Percentiles rank a stretch among this genome's conserved stretches.
Conservation (phyloP, 2,329 filamentous ascomycete genomes). For the Pyricularia sp. region DNA sequence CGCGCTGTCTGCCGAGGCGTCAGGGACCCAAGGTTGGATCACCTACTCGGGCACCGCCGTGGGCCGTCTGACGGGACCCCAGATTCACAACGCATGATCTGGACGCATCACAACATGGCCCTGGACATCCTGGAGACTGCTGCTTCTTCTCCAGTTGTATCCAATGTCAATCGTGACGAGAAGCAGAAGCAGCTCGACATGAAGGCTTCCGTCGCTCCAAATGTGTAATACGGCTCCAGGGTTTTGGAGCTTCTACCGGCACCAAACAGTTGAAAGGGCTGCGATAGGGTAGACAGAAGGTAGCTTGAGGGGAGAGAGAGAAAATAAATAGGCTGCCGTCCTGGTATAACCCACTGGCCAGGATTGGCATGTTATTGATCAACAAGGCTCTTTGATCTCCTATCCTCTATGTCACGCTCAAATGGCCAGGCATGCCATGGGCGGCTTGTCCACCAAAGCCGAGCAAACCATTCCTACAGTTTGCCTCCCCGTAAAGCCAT, state of each 20-base stretch:
- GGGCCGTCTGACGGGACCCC: not conserved
- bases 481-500: too few species aligned
- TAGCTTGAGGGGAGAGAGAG: too few species aligned
- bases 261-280: not conserved
- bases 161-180: not conserved
- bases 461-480: too few species aligned
- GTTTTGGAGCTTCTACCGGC: too few species aligned
- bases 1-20: not conserved
- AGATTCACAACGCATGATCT: not conserved
- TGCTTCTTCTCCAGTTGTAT: not conserved
- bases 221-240: not conserved
- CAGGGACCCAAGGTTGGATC: not conserved
- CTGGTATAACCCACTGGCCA: too few species aligned
- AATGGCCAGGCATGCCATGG: too few species aligned
- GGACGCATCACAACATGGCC: not conserved
- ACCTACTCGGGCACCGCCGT: not conserved
- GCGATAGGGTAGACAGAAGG: too few species aligned
- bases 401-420: too few species aligned
- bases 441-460: too few species aligned
- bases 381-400: too few species aligned
- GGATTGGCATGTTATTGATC: too few species aligned
- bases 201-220: not conserved
- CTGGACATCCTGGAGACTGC: not conserved
- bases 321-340: too few species aligned
- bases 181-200: not conserved